Conservation (phyloP, 2,329 filamentous ascomycete species). For the Colletotrichum sp. region DNA sequence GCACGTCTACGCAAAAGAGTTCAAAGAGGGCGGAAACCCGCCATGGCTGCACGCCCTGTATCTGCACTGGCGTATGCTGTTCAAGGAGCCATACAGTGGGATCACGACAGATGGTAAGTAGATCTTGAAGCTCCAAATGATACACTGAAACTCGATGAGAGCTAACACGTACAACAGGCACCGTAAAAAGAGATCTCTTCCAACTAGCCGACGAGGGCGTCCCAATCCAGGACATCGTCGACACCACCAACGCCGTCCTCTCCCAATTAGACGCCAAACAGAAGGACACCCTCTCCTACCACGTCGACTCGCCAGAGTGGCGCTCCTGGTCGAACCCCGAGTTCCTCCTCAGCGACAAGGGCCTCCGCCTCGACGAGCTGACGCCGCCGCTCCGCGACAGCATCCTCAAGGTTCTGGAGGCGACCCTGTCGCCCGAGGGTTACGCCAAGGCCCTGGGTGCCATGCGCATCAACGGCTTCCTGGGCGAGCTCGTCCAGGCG, state of each 20-base stretch:
- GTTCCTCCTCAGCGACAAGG: slow-evolving; percentile 71
- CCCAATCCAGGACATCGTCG: slow-evolving; percentile 60
- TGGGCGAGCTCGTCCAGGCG: slow-evolving; percentile 69
- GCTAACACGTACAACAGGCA: slow-evolving; percentile 38
- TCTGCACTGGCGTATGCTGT: slow-evolving; percentile 60
- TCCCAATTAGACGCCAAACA: slow-evolving; percentile 52
- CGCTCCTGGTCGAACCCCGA: slow-evolving; percentile 75
- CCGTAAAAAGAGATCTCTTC: slow-evolving; percentile 58
- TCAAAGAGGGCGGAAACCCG: slow-evolving; percentile 62
- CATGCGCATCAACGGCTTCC: slow-evolving; percentile 77
- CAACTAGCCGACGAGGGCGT: slow-evolving; percentile 66
- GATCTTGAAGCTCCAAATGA: background rate
- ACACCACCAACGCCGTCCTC: slow-evolving; percentile 51
- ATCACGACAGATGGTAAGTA: slow-evolving; percentile 68
- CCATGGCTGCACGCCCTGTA: slow-evolving; percentile 71
- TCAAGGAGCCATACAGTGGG: slow-evolving; percentile 72
- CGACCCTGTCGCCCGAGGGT: slow-evolving; percentile 69
- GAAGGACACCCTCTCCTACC: slow-evolving; percentile 53
- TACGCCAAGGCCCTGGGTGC: slow-evolving; percentile 72
- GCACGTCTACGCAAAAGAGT: slow-evolving; percentile 64
- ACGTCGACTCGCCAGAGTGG: slow-evolving; percentile 75
- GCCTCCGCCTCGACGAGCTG: slow-evolving; percentile 70
- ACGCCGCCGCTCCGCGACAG: slow-evolving; percentile 43
- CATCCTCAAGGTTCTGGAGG: slow-evolving; percentile 59
- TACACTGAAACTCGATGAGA: background rate